Base-by-base conservation (phyloP, 345 rosid genomes). In the Melaleuca quinquenervia region DNA sequence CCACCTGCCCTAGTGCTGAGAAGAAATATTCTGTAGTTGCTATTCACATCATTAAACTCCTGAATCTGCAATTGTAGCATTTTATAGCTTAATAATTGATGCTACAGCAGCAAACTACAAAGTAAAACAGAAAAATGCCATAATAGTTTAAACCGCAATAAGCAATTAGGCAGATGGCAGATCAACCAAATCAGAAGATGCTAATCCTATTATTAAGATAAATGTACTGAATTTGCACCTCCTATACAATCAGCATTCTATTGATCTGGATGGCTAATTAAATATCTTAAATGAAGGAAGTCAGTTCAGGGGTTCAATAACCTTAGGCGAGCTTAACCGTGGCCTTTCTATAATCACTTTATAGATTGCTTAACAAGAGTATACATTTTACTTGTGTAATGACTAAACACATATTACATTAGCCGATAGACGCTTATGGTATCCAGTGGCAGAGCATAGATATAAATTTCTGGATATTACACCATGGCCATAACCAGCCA, bases 1-100 rank as follows among this genome's bases (percentile, higher is more conserved):
- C 99, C 99, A 86, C 99, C 98, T 80, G 98, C 99, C 91, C 98
- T 94, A 24, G 98, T 96, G 91, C 98, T 97, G 78, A 97, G 96
- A 84, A 97, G 93, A 91, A 97, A 97, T 84, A 96, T 89, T 75
- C 95, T 91, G 60, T 7, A 93, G 50, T 84, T 89, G 92, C 98
- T 94, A 86, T 94, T 88, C 86, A 87, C 93, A 85, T 95, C 95
- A 85, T 95, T 97, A 88, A 97, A 97, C 56, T 94, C 98, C 64
- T 91, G 44, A 64, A 97, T 97, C 99, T 96, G 91, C 52, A 75
- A 9, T 76, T 29, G 13, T 36, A 80, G 80, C 49, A 5, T 60
- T 83, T 75, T 50, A 70, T 50, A 44, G 82, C 78, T 70, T 4
- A 54, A 54, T 54, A 54, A 70, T 41, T 32, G 41, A 70, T 24